Conservation (phyloP, 768 basidiomycete genomes). For the Boletus fagicola region DNA sequence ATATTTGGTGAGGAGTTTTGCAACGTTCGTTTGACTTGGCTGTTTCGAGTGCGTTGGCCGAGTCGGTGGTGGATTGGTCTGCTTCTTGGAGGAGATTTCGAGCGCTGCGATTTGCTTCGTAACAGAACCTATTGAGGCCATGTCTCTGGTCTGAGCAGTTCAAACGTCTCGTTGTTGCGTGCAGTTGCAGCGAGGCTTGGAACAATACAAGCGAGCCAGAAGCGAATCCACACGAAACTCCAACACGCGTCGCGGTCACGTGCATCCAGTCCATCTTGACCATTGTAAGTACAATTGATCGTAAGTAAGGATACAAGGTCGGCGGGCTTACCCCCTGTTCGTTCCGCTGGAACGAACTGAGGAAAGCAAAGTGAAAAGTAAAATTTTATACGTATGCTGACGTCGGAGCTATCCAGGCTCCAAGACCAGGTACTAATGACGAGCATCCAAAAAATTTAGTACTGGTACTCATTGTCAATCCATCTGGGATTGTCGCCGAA, state of each 20-base stretch:
- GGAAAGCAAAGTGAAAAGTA: not conserved
- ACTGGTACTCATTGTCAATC: constrained; percentile 53
- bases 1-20: constrained; percentile 73
- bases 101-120: constrained; percentile 70
- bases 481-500: constrained; percentile 50
- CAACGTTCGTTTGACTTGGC: constrained; percentile 56
- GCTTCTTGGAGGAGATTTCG: constrained; percentile 58
- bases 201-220: not conserved
- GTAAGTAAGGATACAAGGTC: too few relatives aligned
- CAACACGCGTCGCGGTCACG: constrained; percentile 32
- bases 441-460: not conserved
- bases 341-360: not conserved
- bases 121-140: constrained; percentile 51
- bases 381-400: not conserved
- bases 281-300: too few relatives aligned
- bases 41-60: constrained; percentile 48
- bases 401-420: not conserved
- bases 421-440: not conserved
- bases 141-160: constrained; percentile 10
- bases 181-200: not conserved
- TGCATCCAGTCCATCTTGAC: constrained; percentile 10
- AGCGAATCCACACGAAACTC: constrained; percentile 2
- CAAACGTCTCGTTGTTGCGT: not conserved
- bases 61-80: constrained; percentile 31
- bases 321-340: not conserved